Base-by-base conservation (phyloP, 345 rosid genomes). In the Hypericum perforatum region DNA sequence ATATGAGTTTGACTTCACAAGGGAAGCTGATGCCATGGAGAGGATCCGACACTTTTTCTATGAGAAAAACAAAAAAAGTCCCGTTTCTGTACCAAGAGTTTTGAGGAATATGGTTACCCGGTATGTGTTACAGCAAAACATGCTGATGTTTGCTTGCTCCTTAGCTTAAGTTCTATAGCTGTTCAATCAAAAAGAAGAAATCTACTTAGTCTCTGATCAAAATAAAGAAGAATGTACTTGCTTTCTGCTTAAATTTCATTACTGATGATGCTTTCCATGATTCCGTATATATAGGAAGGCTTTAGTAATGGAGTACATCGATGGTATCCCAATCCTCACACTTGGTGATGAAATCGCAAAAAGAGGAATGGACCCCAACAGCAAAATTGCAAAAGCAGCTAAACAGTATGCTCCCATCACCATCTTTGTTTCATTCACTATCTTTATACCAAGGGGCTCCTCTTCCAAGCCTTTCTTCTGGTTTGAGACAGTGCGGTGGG, bases 21-120 rank as follows among this genome's bases (percentile, higher is more conserved):
- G 91, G 67, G 97, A 90, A 69, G 96, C 89, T 16, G 57, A 72
- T 60, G 91, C 96, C 22, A 90, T 90, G 97, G 79, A 82, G 55
- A 81, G 75, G 67, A 84, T 90, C 58, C 76, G 84, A 7, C 70
- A 5, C 53, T 90, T 86, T 73, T 76, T 90, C 11, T 76, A 80
- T 38, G 67, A 65, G 66, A 81, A 82, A 66, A 90, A 86, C 81
- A 82, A 69, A 70, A 86, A 63, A 76, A 63, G 77, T 70, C 97
- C 97, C 11, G 95, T 86, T 65, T 8, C 68, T 53, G 94, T 86
- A 58, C 97, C 97, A 16, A 72, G 84, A 64, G 74, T 77, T 36
- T 53, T 76, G 43, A 74, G 43, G 49, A 70, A 79, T 72, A 70
- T 70, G 75, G 91, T 81, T 63, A 86, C 94, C 62, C 82, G 92